These are phyloP conservation scores for Phytophthora ramorum DNA, from an alignment of 352 stramenopile genomes.

Conservation along the genomic window DNA sequence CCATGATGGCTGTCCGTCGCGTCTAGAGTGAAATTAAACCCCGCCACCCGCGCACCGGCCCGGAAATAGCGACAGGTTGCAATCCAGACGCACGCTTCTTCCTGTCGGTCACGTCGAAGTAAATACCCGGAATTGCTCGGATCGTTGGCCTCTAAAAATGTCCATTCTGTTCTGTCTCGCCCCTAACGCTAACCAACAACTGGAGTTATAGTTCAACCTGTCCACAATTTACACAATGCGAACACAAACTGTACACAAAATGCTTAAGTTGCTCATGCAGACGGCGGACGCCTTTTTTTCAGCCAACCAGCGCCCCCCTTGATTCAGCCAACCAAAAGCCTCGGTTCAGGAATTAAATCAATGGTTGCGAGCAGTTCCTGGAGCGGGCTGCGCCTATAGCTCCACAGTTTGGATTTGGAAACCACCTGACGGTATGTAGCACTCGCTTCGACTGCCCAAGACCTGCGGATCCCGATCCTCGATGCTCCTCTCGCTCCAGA, in stretches of 20 bases:
- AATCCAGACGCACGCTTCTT: background rate
- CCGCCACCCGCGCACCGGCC: background rate
- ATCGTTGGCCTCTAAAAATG: background rate
- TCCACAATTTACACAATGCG: background rate
- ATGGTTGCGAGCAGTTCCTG: constrained; percentile 25
- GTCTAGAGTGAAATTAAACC: constrained; percentile 3
- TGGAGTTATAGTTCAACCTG: background rate
- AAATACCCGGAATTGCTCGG: background rate
- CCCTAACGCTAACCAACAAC: background rate
- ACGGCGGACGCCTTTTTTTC: background rate
- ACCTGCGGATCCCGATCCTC: constrained; percentile 45
- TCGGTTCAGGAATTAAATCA: constrained; percentile 10
- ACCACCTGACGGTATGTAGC: constrained; percentile 80
- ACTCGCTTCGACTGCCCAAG: constrained; percentile 3
- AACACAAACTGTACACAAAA: background rate
- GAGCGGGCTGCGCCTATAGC: background rate
- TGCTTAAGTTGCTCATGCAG: background rate
- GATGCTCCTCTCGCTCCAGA: constrained; percentile 37
- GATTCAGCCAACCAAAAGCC: constrained; percentile 11
- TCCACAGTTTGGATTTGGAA: constrained; percentile 87
- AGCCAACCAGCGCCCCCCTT: background rate
- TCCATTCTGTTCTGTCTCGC: background rate
- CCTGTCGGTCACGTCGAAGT: background rate
- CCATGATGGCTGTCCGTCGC: constrained; percentile 41
- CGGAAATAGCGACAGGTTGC: background rate